These are phyloP conservation scores for Globisporangium apiculatum DNA, from an alignment of 352 stramenopile genomes.

Conservation along the genomic window DNA sequence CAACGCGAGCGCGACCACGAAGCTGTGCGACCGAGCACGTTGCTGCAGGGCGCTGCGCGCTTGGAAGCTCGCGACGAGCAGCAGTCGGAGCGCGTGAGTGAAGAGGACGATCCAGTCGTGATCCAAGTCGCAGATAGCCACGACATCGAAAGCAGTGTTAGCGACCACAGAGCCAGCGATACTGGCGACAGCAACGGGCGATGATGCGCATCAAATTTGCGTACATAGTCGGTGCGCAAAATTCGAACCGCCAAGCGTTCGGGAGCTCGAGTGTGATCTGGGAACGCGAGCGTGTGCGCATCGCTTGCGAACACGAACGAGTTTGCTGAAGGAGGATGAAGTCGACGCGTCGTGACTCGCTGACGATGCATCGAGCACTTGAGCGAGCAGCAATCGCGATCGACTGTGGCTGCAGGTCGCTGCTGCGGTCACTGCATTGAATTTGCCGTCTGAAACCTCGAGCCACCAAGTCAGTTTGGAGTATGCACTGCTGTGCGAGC, in stretches of 20 bases:
- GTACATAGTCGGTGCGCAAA: background rate
- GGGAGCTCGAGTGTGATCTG: too few relatives aligned
- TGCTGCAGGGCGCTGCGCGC: background rate
- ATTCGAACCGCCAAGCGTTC: background rate
- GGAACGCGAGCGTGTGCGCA: background rate
- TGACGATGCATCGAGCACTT: too few relatives aligned
- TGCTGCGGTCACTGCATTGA: too few relatives aligned
- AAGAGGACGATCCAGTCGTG: background rate
- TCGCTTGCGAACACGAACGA: too few relatives aligned
- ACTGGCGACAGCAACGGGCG: background rate
- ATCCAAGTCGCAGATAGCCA: background rate
- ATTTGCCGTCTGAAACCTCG: too few relatives aligned
- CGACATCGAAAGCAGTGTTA: background rate
- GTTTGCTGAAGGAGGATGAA: too few relatives aligned
- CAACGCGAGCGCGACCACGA: constrained; percentile 10
- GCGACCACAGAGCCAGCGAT: background rate
- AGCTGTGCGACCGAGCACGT: background rate
- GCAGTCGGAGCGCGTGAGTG: background rate
- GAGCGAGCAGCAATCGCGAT: too few relatives aligned
- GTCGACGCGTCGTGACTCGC: too few relatives aligned
- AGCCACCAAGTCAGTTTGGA: background rate
- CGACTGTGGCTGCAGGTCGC: too few relatives aligned
- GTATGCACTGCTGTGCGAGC: constrained; percentile 7
- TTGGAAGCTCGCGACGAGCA: background rate
- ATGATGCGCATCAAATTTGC: constrained; percentile 5